These are phyloP conservation scores for Colletotrichum aenigma DNA, from an alignment of 2,329 filamentous ascomycete species.

Conservation along the genomic window DNA sequence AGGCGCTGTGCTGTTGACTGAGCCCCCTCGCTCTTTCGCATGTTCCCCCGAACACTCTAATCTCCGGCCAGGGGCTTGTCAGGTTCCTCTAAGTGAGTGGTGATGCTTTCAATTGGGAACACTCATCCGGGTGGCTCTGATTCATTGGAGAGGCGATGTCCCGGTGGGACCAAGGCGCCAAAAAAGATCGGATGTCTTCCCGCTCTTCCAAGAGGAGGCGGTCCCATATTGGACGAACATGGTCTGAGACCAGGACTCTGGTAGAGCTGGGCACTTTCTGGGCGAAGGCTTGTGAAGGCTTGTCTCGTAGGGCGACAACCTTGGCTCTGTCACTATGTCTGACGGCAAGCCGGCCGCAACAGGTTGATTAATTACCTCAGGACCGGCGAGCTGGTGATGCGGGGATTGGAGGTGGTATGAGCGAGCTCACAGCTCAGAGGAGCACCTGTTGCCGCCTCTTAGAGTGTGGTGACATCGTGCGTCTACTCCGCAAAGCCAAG, in stretches of 20 bases:
- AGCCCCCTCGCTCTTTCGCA: not conserved
- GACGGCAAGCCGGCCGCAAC: not conserved
- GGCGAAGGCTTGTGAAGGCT: conserved; percentile 9
- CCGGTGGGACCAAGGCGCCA: not conserved
- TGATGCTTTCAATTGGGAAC: conserved; percentile 5
- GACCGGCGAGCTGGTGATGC: not conserved
- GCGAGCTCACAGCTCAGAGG: not conserved
- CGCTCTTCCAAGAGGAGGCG: not conserved
- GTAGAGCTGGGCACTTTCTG: not conserved
- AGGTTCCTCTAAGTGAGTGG: not conserved
- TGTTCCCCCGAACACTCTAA: not conserved
- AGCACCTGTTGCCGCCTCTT: not conserved
- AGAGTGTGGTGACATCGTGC: not conserved
- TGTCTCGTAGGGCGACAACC: not conserved
- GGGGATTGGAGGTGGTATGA: not conserved
- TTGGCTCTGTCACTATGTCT: not conserved
- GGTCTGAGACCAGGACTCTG: not conserved
- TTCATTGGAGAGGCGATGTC: not conserved
- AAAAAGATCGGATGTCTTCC: conserved; percentile 4
- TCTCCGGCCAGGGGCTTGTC: not conserved
- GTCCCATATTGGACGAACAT: conserved; percentile 1
- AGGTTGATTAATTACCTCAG: not conserved
- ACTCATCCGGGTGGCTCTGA: not conserved
- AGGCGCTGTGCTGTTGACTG: not conserved
- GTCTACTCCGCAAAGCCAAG: conserved; percentile 9